Evolutionary conservation across 1,284 basidiomycete genomes (phyloP), one percentile per base, ranked within the genome.

Genomic region (Ganoderma sinense): DNA sequence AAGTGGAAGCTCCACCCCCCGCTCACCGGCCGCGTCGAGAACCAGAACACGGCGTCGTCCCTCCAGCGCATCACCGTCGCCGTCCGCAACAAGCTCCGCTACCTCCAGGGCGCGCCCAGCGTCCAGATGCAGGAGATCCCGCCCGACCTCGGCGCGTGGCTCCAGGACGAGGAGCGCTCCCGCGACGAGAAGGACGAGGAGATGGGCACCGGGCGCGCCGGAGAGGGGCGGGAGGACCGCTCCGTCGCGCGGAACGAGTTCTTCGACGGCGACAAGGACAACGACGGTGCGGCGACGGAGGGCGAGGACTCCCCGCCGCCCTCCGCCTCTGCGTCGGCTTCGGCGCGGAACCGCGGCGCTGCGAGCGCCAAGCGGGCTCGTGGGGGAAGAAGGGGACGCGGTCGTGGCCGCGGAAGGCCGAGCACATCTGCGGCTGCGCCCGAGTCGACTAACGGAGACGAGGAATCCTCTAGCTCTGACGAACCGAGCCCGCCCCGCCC

Each of bases 71-170:
- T 99, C 75, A 91, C 94, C 23, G 87, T 94, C 63, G 91, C 87
- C 70, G 93, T 97, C 59, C 88, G 94, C n/a, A 96, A 94, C 78
- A 97, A 98, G 80, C 84, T 99, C 62, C 86, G 98, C 23, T 99
- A 97, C 80, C 84, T 99, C 29, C 94, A 97, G 75, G 97, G 97
- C 33, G 97, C 98, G 56, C 97, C 97, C 1, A 97, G 95, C 78
- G 96, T 99, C 11, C 92, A 93, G 75, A 95, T 99, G 95, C 94
- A 97, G 78, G 96, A 98, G 81, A 94, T 99, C 61, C 97, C 98
- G 7, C 97, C 97, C 0, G 94, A 97, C 76, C 82, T 99, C 26
- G 91, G 92, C 69, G 93, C 92, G 2, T 89, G 94, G 76, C 82
- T 97, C 62, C 90, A 88, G 16, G 89, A 92, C 67, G 96, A 98